phyloP scores from a whole-genome alignment of 352 stramenopile species.

The Peronospora farinosa region DNA sequence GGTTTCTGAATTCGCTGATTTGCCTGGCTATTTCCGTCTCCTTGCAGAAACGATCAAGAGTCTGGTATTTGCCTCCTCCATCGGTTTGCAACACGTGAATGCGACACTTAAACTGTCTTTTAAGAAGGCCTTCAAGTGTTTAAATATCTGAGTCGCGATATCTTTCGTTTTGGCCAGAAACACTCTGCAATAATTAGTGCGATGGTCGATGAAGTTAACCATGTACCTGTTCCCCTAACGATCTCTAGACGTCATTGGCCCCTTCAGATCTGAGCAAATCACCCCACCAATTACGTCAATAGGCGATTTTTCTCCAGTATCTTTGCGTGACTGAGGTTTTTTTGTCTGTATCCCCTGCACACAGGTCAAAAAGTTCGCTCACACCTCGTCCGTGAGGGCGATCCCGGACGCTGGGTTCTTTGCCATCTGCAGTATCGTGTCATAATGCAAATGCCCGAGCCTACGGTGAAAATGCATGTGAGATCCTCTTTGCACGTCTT shows the following conservation, averaged over 20 bases:
- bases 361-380: too few relatives aligned
- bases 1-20: background rate
- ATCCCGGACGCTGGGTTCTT: background rate
- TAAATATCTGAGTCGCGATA: too few relatives aligned
- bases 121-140: background rate
- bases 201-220: too few relatives aligned
- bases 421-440: background rate
- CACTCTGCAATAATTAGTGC: too few relatives aligned
- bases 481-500: background rate
- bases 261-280: too few relatives aligned
- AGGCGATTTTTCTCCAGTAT: too few relatives aligned
- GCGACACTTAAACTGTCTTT: background rate
- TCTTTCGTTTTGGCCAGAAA: too few relatives aligned
- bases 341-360: too few relatives aligned
- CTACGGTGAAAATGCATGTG: background rate
- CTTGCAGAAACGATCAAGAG: background rate
- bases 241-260: too few relatives aligned
- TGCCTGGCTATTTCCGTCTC: background rate
- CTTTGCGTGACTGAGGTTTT: too few relatives aligned
- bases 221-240: too few relatives aligned
- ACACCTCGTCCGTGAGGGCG: background rate
- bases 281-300: too few relatives aligned
- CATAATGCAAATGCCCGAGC: background rate
- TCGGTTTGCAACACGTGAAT: background rate
- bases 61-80: background rate